Percentiles rank a stretch among this genome's conserved stretches.
These are phyloP conservation scores for Vigna trinervia DNA, from an alignment of 306 rosid genomes.

Conservation along the genomic window DNA sequence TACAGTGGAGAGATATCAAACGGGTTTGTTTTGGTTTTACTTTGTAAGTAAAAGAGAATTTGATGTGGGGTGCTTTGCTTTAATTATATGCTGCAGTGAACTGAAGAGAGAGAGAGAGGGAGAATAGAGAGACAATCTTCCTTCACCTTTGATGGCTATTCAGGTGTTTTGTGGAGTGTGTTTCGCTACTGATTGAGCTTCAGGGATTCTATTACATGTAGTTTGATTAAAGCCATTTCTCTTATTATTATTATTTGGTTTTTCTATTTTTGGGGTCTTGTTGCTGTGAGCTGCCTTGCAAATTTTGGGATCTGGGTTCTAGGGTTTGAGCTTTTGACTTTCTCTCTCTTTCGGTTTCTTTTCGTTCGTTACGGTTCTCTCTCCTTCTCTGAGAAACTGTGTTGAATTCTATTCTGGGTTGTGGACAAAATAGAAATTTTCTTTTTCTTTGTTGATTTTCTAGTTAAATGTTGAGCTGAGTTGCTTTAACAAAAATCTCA, in stretches of 20 bases:
- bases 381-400: slow-evolving; percentile 38
- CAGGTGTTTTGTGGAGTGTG: slow-evolving; percentile 47
- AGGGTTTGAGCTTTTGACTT: slow-evolving; percentile 67
- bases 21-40: slow-evolving; percentile 55
- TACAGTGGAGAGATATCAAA: slow-evolving; percentile 39
- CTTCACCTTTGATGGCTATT: slow-evolving; percentile 44
- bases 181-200: slow-evolving; percentile 36
- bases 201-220: background rate
- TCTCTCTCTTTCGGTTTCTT: slow-evolving; percentile 43
- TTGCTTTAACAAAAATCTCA: slow-evolving; percentile 8
- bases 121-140: slow-evolving; percentile 10
- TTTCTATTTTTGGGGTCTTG: slow-evolving; percentile 6
- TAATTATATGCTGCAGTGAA: slow-evolving; percentile 49
- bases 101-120: slow-evolving; percentile 32
- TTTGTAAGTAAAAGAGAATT: slow-evolving; percentile 48
- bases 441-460: slow-evolving; percentile 33
- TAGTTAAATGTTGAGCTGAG: slow-evolving; percentile 35
- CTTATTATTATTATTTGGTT: background rate
- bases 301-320: slow-evolving; percentile 80
- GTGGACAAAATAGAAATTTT: background rate
- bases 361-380: slow-evolving; percentile 33
- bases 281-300: slow-evolving; percentile 38
- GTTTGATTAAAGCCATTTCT: slow-evolving; percentile 50
- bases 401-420: slow-evolving; percentile 37
- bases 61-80: slow-evolving; percentile 54